Percentiles rank a stretch among this genome's conserved stretches.
Conservation (phyloP, 306 rosid species). For the Cicer yamashitae region DNA sequence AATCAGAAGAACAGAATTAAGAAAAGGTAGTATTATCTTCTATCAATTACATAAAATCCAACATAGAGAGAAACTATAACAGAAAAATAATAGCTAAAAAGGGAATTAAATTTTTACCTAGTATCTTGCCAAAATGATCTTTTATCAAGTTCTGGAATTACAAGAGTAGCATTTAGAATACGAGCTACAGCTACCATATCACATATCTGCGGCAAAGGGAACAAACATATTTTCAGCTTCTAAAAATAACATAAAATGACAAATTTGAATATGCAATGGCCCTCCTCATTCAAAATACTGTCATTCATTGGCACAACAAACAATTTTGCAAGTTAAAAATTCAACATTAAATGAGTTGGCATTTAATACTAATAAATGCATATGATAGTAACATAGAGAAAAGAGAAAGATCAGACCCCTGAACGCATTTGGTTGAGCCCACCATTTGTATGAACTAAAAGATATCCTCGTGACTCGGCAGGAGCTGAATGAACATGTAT, state of each 20-base stretch:
- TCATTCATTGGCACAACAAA: constrained; percentile 15
- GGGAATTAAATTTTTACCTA: constrained; percentile 57
- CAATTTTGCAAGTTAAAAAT: constrained; percentile 22
- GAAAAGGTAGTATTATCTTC: background rate
- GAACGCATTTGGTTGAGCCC: constrained; percentile 99
- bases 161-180: constrained; percentile 90
- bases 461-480: constrained; percentile 73
- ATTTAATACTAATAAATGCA: constrained; percentile 17
- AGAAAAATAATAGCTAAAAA: constrained; percentile 8
- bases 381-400: constrained; percentile 26
- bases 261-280: constrained; percentile 5
- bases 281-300: constrained; percentile 30
- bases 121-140: constrained; percentile 91
- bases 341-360: constrained; percentile 11
- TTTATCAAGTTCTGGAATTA: constrained; percentile 94
- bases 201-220: constrained; percentile 77
- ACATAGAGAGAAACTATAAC: constrained; percentile 28
- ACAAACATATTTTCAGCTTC: constrained; percentile 46
- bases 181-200: constrained; percentile 99
- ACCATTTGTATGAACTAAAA: constrained; percentile 93
- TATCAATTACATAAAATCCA: constrained; percentile 15
- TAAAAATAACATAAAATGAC: constrained; percentile 7
- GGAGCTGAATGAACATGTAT: constrained; percentile 67
- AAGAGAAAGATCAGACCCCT: constrained; percentile 73
- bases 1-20: constrained; percentile 33